Evolutionary conservation across 495 filamentous ascomycete genomes (phyloP).

Genomic region (Trichocladium uniseriatum): DNA sequence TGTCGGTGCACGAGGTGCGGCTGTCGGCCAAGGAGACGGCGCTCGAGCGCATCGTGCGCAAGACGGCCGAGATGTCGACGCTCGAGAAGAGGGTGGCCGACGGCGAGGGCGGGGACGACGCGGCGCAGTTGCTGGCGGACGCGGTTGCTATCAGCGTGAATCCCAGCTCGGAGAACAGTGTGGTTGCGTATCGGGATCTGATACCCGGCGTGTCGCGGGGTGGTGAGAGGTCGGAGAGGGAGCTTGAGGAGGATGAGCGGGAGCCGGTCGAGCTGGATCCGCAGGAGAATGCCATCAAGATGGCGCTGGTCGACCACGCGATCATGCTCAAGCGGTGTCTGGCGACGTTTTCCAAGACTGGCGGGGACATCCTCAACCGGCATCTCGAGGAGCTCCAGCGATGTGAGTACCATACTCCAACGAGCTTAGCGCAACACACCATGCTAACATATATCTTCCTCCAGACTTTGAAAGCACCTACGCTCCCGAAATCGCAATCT

Average conservation of each 20-base stretch:
- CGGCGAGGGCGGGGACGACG: constrained; percentile 57
- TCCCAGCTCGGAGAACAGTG: constrained; percentile 54
- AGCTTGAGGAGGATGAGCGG: constrained; percentile 39
- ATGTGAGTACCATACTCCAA: constrained; percentile 35
- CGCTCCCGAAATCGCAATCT: constrained; percentile 50
- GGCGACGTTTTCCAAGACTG: constrained; percentile 54
- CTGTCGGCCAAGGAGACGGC: constrained; percentile 76
- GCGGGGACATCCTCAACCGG: constrained; percentile 37
- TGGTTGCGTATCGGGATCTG: constrained; percentile 65
- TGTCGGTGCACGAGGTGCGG: constrained; percentile 50
- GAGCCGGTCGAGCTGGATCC: constrained; percentile 47
- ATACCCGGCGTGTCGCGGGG: constrained; percentile 41
- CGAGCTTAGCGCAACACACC: too few relatives aligned
- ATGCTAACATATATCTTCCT: background rate
- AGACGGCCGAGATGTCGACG: constrained; percentile 71
- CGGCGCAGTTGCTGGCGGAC: constrained; percentile 53
- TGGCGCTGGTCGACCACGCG: constrained; percentile 83
- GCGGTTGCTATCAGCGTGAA: constrained; percentile 66
- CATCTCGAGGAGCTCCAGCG: constrained; percentile 37
- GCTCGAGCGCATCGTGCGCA: constrained; percentile 81
- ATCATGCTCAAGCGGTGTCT: constrained; percentile 77
- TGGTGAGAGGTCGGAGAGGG: constrained; percentile 35
- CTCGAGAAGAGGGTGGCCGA: constrained; percentile 68
- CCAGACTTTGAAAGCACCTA: constrained; percentile 54
- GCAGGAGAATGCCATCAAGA: constrained; percentile 74